Percentiles rank a stretch among this genome's conserved stretches.
Conservation (phyloP, 2,329 filamentous ascomycete species). For the Lojkania enalia region DNA sequence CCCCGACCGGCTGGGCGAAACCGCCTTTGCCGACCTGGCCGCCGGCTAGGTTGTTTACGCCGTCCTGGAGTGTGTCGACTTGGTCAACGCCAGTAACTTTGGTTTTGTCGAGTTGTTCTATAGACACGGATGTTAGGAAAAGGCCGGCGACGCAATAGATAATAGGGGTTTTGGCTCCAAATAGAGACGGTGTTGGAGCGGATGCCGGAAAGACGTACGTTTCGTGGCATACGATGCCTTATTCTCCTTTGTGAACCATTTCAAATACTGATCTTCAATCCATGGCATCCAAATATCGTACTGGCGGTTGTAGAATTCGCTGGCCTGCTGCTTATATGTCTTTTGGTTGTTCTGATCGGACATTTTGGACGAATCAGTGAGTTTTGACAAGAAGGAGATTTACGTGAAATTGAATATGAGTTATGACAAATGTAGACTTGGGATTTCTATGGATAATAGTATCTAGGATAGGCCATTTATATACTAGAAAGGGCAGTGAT, state of each 20-base stretch:
- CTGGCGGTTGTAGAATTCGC: constrained; percentile 67
- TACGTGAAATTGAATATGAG: neutral
- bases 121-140: constrained; percentile 1
- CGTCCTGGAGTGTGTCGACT: constrained; percentile 70
- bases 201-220: constrained; percentile 50
- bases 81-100: constrained; percentile 70
- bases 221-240: constrained; percentile 73
- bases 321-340: constrained; percentile 35
- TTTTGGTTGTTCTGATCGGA: constrained; percentile 22
- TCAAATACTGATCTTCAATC: constrained; percentile 73
- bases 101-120: constrained; percentile 68
- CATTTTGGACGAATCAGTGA: constrained; percentile 6
- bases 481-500: constrained; percentile 19
- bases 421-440: neutral
- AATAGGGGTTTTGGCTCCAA: constrained; percentile 1
- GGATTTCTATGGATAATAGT: neutral
- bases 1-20: constrained; percentile 65
- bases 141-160: no score
- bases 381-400: neutral
- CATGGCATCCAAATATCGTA: constrained; percentile 78
- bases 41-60: constrained; percentile 63
- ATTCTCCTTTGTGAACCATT: constrained; percentile 76
- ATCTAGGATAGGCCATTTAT: neutral
- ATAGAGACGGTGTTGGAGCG: constrained; percentile 1
- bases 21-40: constrained; percentile 71